A percentile compares a stretch with the other conserved stretches of the same genome.
These are phyloP conservation scores for Neonectria magnoliae DNA, from an alignment of 2,329 filamentous ascomycete species.

Conservation along the genomic window DNA sequence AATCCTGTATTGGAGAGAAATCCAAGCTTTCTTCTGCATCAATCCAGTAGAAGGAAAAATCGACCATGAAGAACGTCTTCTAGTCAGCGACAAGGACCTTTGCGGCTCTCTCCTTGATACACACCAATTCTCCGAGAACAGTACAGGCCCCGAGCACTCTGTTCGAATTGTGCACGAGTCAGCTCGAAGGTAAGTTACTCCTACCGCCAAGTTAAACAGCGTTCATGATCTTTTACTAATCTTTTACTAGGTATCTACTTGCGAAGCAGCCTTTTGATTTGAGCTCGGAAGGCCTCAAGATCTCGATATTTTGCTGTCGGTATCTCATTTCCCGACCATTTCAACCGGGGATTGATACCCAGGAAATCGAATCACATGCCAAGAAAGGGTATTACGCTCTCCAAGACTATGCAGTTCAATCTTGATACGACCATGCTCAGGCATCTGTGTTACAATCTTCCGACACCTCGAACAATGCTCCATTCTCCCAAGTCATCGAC, in stretches of 20 bases:
- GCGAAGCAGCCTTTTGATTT: neutral
- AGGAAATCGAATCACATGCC: neutral
- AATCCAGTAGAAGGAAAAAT: neutral
- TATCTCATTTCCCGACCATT: constrained; percentile 25
- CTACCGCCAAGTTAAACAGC: too few species aligned
- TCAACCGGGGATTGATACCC: neutral
- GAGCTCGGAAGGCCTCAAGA: neutral
- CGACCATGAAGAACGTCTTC: neutral
- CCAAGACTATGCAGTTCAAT: constrained; percentile 22
- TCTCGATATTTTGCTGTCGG: constrained; percentile 10
- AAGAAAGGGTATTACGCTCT: constrained; percentile 12
- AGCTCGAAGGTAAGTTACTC: constrained; percentile 2
- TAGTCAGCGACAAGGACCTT: constrained; percentile 21
- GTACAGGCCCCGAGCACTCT: neutral
- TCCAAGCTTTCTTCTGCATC: constrained; percentile 25
- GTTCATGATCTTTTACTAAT: too few species aligned
- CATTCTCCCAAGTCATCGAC: too few species aligned
- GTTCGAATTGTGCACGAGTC: constrained; percentile 25
- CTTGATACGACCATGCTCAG: constrained; percentile 20
- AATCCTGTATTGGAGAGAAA: constrained; percentile 19
- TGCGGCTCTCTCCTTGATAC: constrained; percentile 21
- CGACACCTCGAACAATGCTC: too few species aligned
- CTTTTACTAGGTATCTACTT: constrained; percentile 22
- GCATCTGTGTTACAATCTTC: too few species aligned
- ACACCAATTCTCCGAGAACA: neutral